These are phyloP conservation scores for Termitomyces sp. DNA, from an alignment of 768 basidiomycete species.

Conservation along the genomic window DNA sequence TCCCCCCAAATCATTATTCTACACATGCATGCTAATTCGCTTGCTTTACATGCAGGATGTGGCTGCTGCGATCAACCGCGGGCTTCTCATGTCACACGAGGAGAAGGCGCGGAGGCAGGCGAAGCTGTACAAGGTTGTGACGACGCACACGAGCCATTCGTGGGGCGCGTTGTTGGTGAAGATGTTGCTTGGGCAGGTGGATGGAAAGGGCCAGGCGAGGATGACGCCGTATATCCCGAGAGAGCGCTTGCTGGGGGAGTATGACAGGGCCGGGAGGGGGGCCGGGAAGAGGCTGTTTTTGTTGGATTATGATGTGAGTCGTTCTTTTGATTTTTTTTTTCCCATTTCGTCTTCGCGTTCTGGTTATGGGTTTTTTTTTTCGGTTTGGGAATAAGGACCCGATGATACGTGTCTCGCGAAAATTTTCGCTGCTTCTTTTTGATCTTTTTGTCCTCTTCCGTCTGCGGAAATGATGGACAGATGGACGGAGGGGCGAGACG, in stretches of 20 bases:
- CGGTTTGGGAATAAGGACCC: too few relatives aligned
- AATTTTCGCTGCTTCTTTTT: not conserved
- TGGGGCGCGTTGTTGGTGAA: slow-evolving; percentile 91
- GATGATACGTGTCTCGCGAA: too few relatives aligned
- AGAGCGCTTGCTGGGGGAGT: slow-evolving; percentile 49
- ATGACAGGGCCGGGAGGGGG: slow-evolving; percentile 68
- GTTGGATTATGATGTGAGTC: slow-evolving; percentile 91
- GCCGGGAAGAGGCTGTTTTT: slow-evolving; percentile 84
- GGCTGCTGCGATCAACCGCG: slow-evolving; percentile 84
- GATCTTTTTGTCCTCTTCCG: not conserved
- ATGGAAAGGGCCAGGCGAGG: slow-evolving; percentile 70
- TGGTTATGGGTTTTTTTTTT: too few relatives aligned
- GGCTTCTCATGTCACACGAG: slow-evolving; percentile 70
- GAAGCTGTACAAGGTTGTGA: slow-evolving; percentile 76
- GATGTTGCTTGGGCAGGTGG: slow-evolving; percentile 80
- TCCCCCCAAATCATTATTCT: too few relatives aligned
- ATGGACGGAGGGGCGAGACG: not conserved
- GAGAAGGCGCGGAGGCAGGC: slow-evolving; percentile 76
- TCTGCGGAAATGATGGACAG: not conserved
- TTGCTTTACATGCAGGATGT: slow-evolving; percentile 51
- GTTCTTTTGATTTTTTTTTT: not conserved
- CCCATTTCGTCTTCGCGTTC: not conserved
- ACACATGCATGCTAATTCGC: not conserved
- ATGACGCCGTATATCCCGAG: slow-evolving; percentile 81
- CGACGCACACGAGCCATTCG: slow-evolving; percentile 87